Conservation (phyloP, 306 rosid species). For the Canavalia ensiformis region DNA sequence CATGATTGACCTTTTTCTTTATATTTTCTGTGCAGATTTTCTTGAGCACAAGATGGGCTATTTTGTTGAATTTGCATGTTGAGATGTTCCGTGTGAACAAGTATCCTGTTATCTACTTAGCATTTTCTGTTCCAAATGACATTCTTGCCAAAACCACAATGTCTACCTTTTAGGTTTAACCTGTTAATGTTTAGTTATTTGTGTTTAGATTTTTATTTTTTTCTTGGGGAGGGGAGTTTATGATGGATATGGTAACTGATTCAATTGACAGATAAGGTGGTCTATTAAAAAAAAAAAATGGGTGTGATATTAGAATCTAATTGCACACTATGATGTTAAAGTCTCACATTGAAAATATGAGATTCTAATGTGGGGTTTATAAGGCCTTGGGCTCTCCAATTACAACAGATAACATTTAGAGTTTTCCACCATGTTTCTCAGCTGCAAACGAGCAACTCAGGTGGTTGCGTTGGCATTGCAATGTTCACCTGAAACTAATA, state of each 20-base stretch:
- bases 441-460: too few species aligned
- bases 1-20: conserved; percentile 37
- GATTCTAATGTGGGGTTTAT: too few species aligned
- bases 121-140: conserved; percentile 27
- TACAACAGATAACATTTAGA: too few species aligned
- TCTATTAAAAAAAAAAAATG: conserved; percentile 27
- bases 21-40: conserved; percentile 74
- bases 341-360: too few species aligned
- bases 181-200: conserved; percentile 17
- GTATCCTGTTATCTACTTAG: conserved; percentile 73
- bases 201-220: neutral
- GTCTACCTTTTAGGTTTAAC: conserved; percentile 17
- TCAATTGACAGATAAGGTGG: conserved; percentile 30
- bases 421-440: too few species aligned
- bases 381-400: too few species aligned
- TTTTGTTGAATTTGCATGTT: conserved; percentile 93
- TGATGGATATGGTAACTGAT: conserved; percentile 23
- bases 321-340: too few species aligned
- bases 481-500: too few species aligned
- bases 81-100: conserved; percentile 99
- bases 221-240: conserved; percentile 14
- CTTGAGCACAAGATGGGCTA: conserved; percentile 99
- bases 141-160: conserved; percentile 31
- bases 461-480: too few species aligned
- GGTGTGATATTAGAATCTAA: neutral